Percentiles rank a stretch among this genome's conserved stretches.
Evolutionary conservation across 306 rosid genomes (phyloP).

Genomic region (Quercus berberidifolia): DNA sequence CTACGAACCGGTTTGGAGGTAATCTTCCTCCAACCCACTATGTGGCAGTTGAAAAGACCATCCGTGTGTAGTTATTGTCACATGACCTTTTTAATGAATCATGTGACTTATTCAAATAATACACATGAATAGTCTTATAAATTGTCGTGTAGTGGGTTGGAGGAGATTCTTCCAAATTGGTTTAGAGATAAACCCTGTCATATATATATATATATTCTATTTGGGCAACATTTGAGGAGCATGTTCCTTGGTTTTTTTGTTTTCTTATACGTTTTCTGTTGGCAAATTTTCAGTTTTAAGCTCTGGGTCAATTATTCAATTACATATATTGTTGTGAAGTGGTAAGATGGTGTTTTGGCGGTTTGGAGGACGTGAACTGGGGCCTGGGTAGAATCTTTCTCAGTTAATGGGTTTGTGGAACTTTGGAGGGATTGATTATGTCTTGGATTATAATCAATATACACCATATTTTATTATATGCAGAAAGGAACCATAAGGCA

Average conservation of each 20-base stretch:
- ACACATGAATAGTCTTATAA: too few relatives aligned
- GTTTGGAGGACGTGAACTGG: background rate
- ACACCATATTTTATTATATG: background rate
- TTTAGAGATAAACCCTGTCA: too few relatives aligned
- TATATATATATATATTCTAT: too few relatives aligned
- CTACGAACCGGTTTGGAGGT: too few relatives aligned
- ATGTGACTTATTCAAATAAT: too few relatives aligned
- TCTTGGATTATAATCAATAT: too few relatives aligned
- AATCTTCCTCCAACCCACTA: too few relatives aligned
- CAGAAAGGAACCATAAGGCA: background rate
- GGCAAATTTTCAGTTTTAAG: background rate
- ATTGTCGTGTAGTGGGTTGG: too few relatives aligned
- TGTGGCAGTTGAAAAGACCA: too few relatives aligned
- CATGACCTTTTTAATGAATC: too few relatives aligned
- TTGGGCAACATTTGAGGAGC: background rate
- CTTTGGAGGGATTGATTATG: background rate
- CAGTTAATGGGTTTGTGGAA: background rate
- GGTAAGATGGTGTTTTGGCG: background rate
- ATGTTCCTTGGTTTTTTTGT: background rate
- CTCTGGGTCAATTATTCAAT: background rate
- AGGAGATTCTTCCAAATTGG: too few relatives aligned
- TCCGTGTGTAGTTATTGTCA: too few relatives aligned
- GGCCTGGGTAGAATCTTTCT: background rate
- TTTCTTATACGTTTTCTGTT: background rate
- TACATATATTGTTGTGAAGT: background rate